phyloP scores from a whole-genome alignment of 2,329 filamentous ascomycete genomes.

The Cordyceps militaris region DNA sequence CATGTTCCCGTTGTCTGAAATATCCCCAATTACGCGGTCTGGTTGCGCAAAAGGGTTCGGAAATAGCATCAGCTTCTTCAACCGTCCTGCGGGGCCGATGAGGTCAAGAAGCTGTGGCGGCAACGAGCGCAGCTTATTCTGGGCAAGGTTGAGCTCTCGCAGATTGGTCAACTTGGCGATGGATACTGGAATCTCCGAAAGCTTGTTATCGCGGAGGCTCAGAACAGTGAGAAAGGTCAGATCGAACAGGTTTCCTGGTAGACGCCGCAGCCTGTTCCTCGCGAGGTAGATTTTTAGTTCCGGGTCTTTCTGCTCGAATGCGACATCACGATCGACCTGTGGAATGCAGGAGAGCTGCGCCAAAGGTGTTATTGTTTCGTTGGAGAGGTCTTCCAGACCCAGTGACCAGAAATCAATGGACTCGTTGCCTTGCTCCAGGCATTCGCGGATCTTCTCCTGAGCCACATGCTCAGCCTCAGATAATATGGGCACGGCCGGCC shows the following conservation, averaged over 20 bases:
- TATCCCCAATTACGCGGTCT: constrained; percentile 16
- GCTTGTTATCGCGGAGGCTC: constrained; percentile 56
- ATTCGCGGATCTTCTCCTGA: constrained; percentile 40
- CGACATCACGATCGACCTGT: constrained; percentile 46
- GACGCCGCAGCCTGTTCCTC: constrained; percentile 46
- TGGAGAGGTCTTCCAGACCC: constrained; percentile 46
- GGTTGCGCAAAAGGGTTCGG: constrained; percentile 57
- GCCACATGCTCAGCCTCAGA: constrained; percentile 38
- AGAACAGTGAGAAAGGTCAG: constrained; percentile 56
- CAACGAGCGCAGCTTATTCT: constrained; percentile 54
- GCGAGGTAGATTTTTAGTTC: constrained; percentile 55
- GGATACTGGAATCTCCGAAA: constrained; percentile 53
- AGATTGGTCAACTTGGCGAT: constrained; percentile 54
- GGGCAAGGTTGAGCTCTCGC: constrained; percentile 56
- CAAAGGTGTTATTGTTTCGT: constrained; percentile 51
- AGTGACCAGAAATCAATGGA: constrained; percentile 55
- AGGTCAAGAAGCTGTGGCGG: constrained; percentile 57
- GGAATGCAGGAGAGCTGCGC: constrained; percentile 48
- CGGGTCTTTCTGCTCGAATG: constrained; percentile 53
- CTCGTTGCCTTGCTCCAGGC: constrained; percentile 53
- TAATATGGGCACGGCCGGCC: constrained; percentile 23
- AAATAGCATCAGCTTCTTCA: constrained; percentile 48
- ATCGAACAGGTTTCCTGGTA: constrained; percentile 56
- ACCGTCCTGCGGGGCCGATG: constrained; percentile 35
- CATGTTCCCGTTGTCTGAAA: constrained; percentile 5